Evolutionary conservation across 345 rosid species (phyloP).

Genomic region (Arabidopsis thaliana): DNA sequence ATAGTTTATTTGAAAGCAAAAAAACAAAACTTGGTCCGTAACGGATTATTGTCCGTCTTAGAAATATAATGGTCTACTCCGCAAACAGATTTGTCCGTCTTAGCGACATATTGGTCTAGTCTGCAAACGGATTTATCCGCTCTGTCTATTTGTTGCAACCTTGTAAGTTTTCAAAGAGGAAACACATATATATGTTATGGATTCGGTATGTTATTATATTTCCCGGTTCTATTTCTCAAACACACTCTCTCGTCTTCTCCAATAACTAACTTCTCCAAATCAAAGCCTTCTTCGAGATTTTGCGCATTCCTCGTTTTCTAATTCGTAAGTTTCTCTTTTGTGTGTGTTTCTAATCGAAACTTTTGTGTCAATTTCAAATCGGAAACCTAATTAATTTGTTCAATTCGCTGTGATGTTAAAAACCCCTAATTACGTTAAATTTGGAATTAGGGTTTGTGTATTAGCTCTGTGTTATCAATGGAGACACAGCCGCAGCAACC

Average conservation of each 20-base stretch:
- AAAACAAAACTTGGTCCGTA: no score
- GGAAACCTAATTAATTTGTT: not conserved
- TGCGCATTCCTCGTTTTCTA: not conserved
- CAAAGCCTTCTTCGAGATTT: not conserved
- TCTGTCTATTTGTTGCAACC: no score
- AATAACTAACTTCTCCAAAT: not conserved
- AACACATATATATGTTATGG: not conserved
- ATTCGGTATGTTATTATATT: not conserved
- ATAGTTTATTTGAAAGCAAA: no score
- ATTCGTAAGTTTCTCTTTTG: not conserved
- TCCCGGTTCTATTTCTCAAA: not conserved
- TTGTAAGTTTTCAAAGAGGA: no score
- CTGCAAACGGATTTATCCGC: no score
- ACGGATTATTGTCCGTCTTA: no score
- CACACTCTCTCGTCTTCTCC: not conserved
- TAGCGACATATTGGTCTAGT: no score
- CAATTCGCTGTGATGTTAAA: not conserved
- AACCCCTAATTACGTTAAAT: slow-evolving; percentile 7
- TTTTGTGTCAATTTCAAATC: not conserved
- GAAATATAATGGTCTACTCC: no score
- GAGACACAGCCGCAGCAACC: slow-evolving; percentile 34
- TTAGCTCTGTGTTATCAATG: slow-evolving; percentile 16
- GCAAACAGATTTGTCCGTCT: no score
- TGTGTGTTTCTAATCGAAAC: no score
- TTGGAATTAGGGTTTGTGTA: slow-evolving; percentile 1